phyloP scores from a whole-genome alignment of 768 basidiomycete species.

The Fibroporia radiculosa region DNA sequence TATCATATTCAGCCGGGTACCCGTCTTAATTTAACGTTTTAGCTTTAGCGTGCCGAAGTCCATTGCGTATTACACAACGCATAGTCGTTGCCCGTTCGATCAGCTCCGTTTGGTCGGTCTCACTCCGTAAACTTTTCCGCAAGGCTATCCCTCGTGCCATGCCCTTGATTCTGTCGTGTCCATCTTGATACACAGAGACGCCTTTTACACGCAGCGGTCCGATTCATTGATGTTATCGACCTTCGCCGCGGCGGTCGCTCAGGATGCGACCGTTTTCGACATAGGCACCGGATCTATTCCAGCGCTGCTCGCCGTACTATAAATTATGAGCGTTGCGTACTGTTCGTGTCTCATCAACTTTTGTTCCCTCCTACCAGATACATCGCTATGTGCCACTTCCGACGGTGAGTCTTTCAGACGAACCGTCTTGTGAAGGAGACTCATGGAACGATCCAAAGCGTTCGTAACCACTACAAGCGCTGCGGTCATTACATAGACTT shows the following conservation, averaged over 20 bases:
- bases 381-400: slow-evolving; percentile 59
- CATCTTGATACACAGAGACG: slow-evolving; percentile 24
- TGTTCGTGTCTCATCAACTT: slow-evolving; percentile 9
- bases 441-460: too few relatives aligned
- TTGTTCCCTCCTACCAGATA: slow-evolving; percentile 11
- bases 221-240: slow-evolving; percentile 25
- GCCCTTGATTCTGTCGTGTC: slow-evolving; percentile 18
- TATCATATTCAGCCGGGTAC: not conserved
- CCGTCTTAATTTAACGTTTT: slow-evolving; percentile 22
- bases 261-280: not conserved
- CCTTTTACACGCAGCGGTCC: slow-evolving; percentile 17
- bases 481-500: slow-evolving; percentile 49
- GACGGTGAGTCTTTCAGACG: slow-evolving; percentile 64
- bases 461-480: slow-evolving; percentile 50
- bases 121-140: too few relatives aligned
- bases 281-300: slow-evolving; percentile 12
- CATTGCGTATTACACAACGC: slow-evolving; percentile 5
- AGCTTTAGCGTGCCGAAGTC: slow-evolving; percentile 23
- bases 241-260: not conserved
- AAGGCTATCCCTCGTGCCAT: slow-evolving; percentile 22
- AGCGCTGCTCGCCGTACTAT: slow-evolving; percentile 13
- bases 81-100: slow-evolving; percentile 16
- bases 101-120: slow-evolving; percentile 13
- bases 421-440: too few relatives aligned
- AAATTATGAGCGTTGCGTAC: slow-evolving; percentile 13